Evolutionary conservation across 768 basidiomycete species (phyloP), one percentile per base, ranked within the genome.

Genomic region (Suillus subluteus): DNA sequence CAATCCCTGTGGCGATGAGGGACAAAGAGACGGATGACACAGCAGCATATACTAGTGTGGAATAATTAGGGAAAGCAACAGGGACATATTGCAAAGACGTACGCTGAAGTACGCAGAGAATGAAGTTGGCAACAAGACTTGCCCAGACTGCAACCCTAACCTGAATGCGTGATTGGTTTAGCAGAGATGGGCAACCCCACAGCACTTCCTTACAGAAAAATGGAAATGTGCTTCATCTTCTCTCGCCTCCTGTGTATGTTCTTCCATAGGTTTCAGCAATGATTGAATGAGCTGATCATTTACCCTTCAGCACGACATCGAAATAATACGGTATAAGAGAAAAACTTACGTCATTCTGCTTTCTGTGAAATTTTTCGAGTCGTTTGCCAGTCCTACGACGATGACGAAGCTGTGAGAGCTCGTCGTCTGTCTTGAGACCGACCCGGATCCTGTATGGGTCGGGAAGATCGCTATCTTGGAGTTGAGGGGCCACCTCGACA

Each of bases 191-290:
- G 64, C 35, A 58, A 38, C 41, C 35, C 11, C 54, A n/a, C 41
- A 9, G 16, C 52, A 30, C 65, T 7, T 12, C 78, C 87, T 68
- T 72, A 93, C 93, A 23, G 90, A 83, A 58, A 93, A 71, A 23
- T 91, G 89, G 44, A 85, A 82, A 38, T 84, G 83, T 43, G 90
- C 86, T 74, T 90, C 91, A 40, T 89, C 87, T 15, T 84, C 82
- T 67, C 82, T 85, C 18, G 95, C 95, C 71, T 97, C 94, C 62
- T 87, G 85, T 0, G 94, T 94, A 73, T 96, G 92, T 41, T 91
- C 89, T 43, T 95, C 92, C 87, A 99, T 91, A 1, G 95, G 87
- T 78, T 97, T 98, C 41, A 99, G 84, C 67, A 98, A 79, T n/a
- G 87, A 85, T n/a, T 80, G 75, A 68, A 99, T 97, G 66, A 96